Evolutionary conservation across 2,329 filamentous ascomycete species (phyloP).

Genomic region (Diaporthe destruens): DNA sequence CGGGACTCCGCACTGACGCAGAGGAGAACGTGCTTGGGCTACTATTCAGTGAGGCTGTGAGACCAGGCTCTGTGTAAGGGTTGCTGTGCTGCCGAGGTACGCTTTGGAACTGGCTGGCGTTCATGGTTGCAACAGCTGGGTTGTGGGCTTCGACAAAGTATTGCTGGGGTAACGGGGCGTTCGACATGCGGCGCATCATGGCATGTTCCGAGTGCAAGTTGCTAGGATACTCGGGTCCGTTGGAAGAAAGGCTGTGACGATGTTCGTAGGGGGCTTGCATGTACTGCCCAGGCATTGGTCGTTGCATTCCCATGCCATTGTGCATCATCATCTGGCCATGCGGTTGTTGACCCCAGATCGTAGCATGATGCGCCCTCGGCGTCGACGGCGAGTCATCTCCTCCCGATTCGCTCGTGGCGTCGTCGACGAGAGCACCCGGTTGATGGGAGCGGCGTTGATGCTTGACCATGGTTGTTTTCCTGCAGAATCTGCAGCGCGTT

Average conservation of each 20-base stretch:
- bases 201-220: slow-evolving; percentile 43
- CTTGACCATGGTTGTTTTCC: slow-evolving; percentile 79
- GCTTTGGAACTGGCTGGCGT: slow-evolving; percentile 54
- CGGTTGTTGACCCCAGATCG: slow-evolving; percentile 22
- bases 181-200: slow-evolving; percentile 59
- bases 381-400: slow-evolving; percentile 71
- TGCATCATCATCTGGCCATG: slow-evolving; percentile 33
- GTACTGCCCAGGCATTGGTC: slow-evolving; percentile 56
- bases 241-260: slow-evolving; percentile 61
- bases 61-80: slow-evolving; percentile 61
- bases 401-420: slow-evolving; percentile 69
- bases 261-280: slow-evolving; percentile 60
- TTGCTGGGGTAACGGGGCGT: slow-evolving; percentile 60
- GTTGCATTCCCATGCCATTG: slow-evolving; percentile 27
- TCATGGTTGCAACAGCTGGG: slow-evolving; percentile 72
- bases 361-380: slow-evolving; percentile 58
- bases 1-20: slow-evolving; percentile 65
- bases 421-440: slow-evolving; percentile 67
- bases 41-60: slow-evolving; percentile 66
- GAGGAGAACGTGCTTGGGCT: slow-evolving; percentile 71
- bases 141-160: slow-evolving; percentile 74
- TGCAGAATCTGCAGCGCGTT: slow-evolving; percentile 69
- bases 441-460: slow-evolving; percentile 74
- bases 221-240: slow-evolving; percentile 54
- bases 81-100: slow-evolving; percentile 50